Conservation (phyloP, 2,329 filamentous ascomycete genomes). For the Xylariaceae sp. region DNA sequence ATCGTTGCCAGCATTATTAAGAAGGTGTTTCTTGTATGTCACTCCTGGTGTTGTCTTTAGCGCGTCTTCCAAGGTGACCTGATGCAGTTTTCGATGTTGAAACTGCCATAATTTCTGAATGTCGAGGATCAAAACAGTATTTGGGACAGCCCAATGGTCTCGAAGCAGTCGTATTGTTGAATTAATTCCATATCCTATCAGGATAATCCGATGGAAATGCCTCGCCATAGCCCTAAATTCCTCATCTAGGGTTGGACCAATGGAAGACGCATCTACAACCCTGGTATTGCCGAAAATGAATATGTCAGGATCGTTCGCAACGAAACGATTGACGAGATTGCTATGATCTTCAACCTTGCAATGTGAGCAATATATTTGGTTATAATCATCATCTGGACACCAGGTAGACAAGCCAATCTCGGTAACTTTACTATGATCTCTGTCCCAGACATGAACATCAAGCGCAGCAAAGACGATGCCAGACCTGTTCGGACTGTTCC, state of each 20-base stretch:
- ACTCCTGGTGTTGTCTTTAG: not conserved
- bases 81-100: not conserved
- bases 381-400: not conserved
- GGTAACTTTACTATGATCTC: conserved; percentile 1
- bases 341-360: conserved; percentile 8
- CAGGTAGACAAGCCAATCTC: conserved; percentile 12
- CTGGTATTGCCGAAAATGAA: conserved; percentile 3
- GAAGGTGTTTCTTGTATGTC: not conserved
- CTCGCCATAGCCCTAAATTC: not conserved
- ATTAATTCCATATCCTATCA: conserved; percentile 9
- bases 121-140: not conserved
- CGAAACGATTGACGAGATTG: not conserved
- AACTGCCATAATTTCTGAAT: conserved; percentile 21
- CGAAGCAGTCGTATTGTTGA: not conserved
- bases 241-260: not conserved
- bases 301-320: not conserved
- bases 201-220: not conserved
- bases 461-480: not conserved
- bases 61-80: conserved; percentile 2
- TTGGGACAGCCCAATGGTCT: conserved; percentile 10
- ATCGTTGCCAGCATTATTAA: conserved; percentile 19
- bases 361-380: not conserved
- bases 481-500: not conserved
- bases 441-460: not conserved
- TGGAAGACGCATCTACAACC: not conserved